Evolutionary conservation across 371 early-diverging fungal species (phyloP).

Genomic region (Batkoa obscura): DNA sequence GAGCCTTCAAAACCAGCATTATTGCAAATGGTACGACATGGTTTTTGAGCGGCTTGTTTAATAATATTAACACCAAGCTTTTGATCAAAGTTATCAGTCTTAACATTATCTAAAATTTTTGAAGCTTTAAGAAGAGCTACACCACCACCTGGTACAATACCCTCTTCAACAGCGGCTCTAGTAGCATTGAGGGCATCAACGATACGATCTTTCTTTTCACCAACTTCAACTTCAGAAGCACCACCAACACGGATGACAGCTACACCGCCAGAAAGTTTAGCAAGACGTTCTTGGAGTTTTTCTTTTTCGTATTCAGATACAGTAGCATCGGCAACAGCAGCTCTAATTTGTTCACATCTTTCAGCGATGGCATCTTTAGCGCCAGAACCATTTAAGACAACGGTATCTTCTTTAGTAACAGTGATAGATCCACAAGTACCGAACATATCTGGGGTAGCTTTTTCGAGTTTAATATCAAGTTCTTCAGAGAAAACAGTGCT

Average conservation of each 20-base stretch:
- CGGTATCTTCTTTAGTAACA: slow-evolving; percentile 95
- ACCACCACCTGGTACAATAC: slow-evolving; percentile 96
- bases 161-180: slow-evolving; percentile 96
- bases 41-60: slow-evolving; percentile 77
- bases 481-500: slow-evolving; percentile 90
- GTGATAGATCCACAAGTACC: slow-evolving; percentile 75
- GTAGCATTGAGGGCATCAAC: slow-evolving; percentile 96
- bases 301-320: slow-evolving; percentile 93
- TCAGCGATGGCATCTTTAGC: slow-evolving; percentile 67
- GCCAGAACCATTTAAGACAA: slow-evolving; percentile 79
- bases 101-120: slow-evolving; percentile 48
- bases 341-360: slow-evolving; percentile 91
- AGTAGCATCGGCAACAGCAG: slow-evolving; percentile 54
- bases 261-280: slow-evolving; percentile 93
- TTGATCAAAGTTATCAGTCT: slow-evolving; percentile 92
- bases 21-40: slow-evolving; percentile 81
- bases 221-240: slow-evolving; percentile 91
- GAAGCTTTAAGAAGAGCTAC: slow-evolving; percentile 86
- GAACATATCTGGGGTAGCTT: slow-evolving; percentile 71
- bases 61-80: slow-evolving; percentile 90
- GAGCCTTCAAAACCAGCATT: slow-evolving; percentile 95
- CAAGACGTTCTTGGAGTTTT: slow-evolving; percentile 95
- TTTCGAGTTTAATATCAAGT: slow-evolving; percentile 86
- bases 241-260: slow-evolving; percentile 97
- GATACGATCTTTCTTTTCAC: slow-evolving; percentile 98